Evolutionary conservation across 371 early-diverging fungal species (phyloP).

Genomic region (Mortierella polycephala): DNA sequence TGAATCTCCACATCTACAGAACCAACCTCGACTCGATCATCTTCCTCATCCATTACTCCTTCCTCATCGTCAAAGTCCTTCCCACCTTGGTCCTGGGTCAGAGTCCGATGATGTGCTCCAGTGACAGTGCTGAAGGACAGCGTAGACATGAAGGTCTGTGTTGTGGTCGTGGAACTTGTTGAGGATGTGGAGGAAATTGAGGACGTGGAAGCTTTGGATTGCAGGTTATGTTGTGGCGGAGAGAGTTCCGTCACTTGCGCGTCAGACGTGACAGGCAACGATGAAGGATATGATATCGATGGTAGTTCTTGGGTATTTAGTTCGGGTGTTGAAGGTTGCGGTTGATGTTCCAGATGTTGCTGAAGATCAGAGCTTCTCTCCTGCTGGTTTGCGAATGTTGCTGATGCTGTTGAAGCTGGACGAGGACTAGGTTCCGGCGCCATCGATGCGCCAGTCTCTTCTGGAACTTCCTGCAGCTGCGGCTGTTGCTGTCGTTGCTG

Average conservation of each 20-base stretch:
- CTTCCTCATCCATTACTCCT: neutral
- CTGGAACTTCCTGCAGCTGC: no score
- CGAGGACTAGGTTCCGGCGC: no score
- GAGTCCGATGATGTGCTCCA: slow-evolving; percentile 13
- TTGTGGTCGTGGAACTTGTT: slow-evolving; percentile 21
- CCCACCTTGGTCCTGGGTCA: slow-evolving; percentile 1
- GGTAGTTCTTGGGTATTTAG: neutral
- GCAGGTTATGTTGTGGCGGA: neutral
- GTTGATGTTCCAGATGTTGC: neutral
- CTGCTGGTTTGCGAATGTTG: no score
- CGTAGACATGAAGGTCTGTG: slow-evolving; percentile 41
- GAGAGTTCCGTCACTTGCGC: no score
- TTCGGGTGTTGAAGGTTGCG: neutral
- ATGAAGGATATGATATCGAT: no score
- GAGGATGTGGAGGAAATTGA: slow-evolving; percentile 37
- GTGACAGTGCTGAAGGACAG: slow-evolving; percentile 34
- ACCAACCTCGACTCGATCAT: slow-evolving; percentile 13
- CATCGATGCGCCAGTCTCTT: no score
- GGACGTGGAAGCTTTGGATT: slow-evolving; percentile 14
- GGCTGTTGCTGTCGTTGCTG: neutral
- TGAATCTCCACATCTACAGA: slow-evolving; percentile 26
- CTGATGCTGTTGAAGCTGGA: no score
- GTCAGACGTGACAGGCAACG: no score
- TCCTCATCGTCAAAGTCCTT: neutral
- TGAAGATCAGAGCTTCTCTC: neutral